Base-by-base conservation (phyloP, 2,329 filamentous ascomycete species). In the Orbilia quercus region DNA sequence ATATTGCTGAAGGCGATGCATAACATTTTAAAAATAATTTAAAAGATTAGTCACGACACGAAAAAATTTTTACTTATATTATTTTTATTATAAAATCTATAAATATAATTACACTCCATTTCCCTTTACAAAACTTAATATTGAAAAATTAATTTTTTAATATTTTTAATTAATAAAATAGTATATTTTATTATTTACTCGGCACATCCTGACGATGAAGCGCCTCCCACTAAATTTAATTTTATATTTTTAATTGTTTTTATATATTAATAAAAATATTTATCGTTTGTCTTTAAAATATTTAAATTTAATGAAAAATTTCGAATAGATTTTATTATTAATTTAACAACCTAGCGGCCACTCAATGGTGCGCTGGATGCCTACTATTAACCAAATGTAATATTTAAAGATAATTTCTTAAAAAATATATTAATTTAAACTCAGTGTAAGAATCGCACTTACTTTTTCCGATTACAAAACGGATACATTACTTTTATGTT, bases 401-500 rank as follows among this genome's bases (percentile, higher is more conserved):
- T 55, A 42, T 55, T 58, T 58, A 45, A 45, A 58, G 18, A 34
- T 45, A 58, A 58, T 58, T 45, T 45, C 23, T 42, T 31, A 58
- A 45, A 18, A n/a, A 12, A 58, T 58, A 45, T 58, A 57, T 57
- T 28, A 57, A 57, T 31, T 31, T 31, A 31, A 31, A 57, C 53
- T 57, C 36, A 57, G 53, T 57, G 53, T 57, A 55, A 55, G 51
- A 38, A 55, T 55, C 51, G 51, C 51, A 55, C 51, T 55, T 55
- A 55, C 51, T 55, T 55, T 55, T 55, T 55, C 51, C 51, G 51
- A 55, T 38, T 55, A 55, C 51, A 55, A 55, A 55, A 55, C 51
- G 51, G 51, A 55, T 55, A 55, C 51, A 55, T 55, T 55, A 55
- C 51, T 55, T 55, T 55, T 55, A 55, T 55, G 51, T 55, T 55